Evolutionary conservation across 495 filamentous ascomycete species (phyloP), one percentile per base, ranked within the genome.

Genomic region (Trichoderma erinaceum): DNA sequence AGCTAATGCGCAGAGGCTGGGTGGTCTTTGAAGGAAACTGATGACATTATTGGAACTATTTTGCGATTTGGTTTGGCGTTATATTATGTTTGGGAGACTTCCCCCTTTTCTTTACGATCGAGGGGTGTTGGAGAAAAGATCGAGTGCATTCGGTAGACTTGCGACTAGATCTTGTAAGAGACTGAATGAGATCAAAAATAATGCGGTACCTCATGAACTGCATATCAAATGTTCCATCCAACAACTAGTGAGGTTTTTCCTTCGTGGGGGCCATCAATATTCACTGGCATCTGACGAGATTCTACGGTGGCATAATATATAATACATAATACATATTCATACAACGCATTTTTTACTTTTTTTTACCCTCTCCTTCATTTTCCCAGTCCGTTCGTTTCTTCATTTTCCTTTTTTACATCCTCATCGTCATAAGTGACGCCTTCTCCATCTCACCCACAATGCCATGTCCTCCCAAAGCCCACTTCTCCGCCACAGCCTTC

Each of bases 381-480:
- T 1, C 15, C 56, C 50, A 7, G 5, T 56, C 23, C 50, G 16
- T 10, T 23, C 27, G 41, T 61, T 63, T 13, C 16, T 63, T 63
- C 61, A 38, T 65, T 5, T 64, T 25, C n/a, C 15, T 43, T 41
- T 27, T 32, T 66, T 46, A 78, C 68, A 76, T 71, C 64, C 76
- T 69, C 79, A 79, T 78, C 61, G 82, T 85, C 74, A 86, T 79
- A 64, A 83, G 70, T 38, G 86, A 78, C 29, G 85, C 81, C 68
- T 86, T 84, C 79, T 92, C 88, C 80, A 93, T 85, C 84, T 97
- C 92, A 25, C 91, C 92, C 63, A 97, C 81, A 65, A 93, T 81
- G n/a, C 93, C 93, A 69, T 85, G 84, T 23, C 92, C 91, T 68
- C 89, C 86, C 72, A 97, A 70, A 66, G 86, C 88, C 91, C 92